phyloP scores from a whole-genome alignment of 202 grass and related monocot genomes.

The Schoenoplectus triqueter region DNA sequence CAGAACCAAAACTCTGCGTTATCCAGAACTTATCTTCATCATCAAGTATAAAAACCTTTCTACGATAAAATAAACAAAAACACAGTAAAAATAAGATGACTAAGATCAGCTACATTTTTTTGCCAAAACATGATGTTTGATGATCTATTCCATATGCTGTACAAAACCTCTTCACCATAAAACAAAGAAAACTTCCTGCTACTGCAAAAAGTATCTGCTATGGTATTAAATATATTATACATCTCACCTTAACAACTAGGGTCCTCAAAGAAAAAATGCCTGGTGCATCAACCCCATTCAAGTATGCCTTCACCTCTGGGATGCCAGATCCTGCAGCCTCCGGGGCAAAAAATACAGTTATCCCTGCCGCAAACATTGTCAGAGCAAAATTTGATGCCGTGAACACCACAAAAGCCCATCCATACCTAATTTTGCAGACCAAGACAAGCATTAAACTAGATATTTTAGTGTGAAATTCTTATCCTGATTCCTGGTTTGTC shows the following conservation, averaged over 20 bases:
- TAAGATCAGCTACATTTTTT: not conserved
- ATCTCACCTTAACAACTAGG: constrained; percentile 74
- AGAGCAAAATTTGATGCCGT: constrained; percentile 64
- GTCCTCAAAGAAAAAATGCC: constrained; percentile 85
- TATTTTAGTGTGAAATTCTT: not conserved
- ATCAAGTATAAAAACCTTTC: not conserved
- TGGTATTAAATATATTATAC: not conserved
- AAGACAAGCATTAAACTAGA: not conserved
- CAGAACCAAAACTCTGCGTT: no score
- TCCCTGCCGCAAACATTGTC: constrained; percentile 63
- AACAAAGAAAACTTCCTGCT: not conserved
- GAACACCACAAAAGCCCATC: constrained; percentile 72
- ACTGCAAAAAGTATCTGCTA: not conserved
- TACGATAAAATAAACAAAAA: not conserved
- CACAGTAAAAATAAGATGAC: not conserved
- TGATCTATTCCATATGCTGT: not conserved
- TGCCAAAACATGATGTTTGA: not conserved
- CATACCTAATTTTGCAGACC: constrained; percentile 41
- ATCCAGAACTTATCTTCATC: no score
- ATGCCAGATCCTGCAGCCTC: constrained; percentile 90
- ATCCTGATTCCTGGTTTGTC: not conserved
- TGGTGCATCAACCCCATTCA: constrained; percentile 89
- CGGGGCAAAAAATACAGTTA: constrained; percentile 78
- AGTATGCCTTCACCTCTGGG: constrained; percentile 87
- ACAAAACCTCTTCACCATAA: not conserved